Evolutionary conservation across 2,329 filamentous ascomycete genomes (phyloP), one percentile per base, ranked within the genome.

Genomic region (Teratosphaeriaceae sp.): DNA sequence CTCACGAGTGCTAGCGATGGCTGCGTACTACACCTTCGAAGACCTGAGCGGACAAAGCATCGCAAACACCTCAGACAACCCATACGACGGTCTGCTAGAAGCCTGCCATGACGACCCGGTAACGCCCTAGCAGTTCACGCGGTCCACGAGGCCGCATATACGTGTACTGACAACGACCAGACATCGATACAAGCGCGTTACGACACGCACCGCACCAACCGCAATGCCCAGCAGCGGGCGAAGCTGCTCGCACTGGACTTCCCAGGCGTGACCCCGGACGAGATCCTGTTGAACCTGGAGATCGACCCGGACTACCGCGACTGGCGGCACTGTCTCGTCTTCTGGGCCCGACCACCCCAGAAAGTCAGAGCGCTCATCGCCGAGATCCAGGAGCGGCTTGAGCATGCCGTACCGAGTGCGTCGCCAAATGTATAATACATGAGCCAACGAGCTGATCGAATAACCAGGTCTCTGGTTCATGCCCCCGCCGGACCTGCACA

Each of bases 331-430:
- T 94, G 89, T 60, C 72, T 96, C 9, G 85, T 88, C 1, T 82
- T 96, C 59, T 96, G 88, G 88, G 87, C 85, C 3, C 75, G 89
- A 5, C 90, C 90, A 13, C 85, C 89, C 1, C 66, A 78, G 35
- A 79, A 83, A 52, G 72, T 96, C 15, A 72, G 83, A 35, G 67
- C 74, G 16, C 66, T 97, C 45, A 79, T 90, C 2, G 65, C 69
- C 2, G 74, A 75, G 44, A 67, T 96, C 22, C 90, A 96, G 64
- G 63, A 73, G 38, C 74, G 78, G 55, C 43, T 62, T 13, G 68
- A 94, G 37, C 70, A 72, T 16, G 74, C 78, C 16, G 82, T 82
- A 12, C 85, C 87, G 26, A 76, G 88, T 92, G 69, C 62, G 82
- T 70, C 30, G 5, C 13, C 22, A 4, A 34, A 3, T 11, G 5